Percentiles rank a stretch among this genome's conserved stretches.
These are phyloP conservation scores for Dillenia turbinata DNA, from an alignment of 164 flowering plant genomes.

Conservation along the genomic window DNA sequence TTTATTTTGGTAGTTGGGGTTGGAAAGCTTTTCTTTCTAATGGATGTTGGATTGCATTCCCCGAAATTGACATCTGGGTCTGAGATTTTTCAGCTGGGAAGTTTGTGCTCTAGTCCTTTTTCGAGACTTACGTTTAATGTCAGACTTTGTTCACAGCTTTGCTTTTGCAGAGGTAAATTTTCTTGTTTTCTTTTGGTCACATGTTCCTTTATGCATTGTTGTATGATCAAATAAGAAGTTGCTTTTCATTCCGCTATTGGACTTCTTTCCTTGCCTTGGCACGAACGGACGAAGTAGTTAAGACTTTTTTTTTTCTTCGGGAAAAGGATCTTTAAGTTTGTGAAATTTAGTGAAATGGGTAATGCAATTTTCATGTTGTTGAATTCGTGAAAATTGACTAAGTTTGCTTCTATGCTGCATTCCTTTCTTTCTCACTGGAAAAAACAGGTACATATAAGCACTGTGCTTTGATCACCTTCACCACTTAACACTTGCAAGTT, in stretches of 20 bases:
- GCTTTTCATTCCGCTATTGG: too few species aligned
- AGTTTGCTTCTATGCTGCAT: slow-evolving; percentile 53
- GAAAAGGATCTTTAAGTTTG: background rate
- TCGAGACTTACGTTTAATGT: slow-evolving; percentile 4
- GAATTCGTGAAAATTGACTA: too few species aligned
- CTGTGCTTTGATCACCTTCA: too few species aligned
- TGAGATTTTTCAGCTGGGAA: slow-evolving; percentile 11
- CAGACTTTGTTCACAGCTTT: background rate
- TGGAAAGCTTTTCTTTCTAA: slow-evolving; percentile 5
- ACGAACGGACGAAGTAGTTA: too few species aligned
- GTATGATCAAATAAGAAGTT: background rate
- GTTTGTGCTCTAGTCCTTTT: slow-evolving; percentile 1
- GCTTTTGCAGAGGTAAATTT: slow-evolving; percentile 7
- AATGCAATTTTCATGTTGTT: background rate
- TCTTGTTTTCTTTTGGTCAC: background rate
- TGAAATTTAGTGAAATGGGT: background rate
- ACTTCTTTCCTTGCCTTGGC: too few species aligned
- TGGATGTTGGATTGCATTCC: slow-evolving; percentile 21
- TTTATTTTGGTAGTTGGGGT: slow-evolving; percentile 2
- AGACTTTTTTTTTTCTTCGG: background rate
- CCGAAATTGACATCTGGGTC: slow-evolving; percentile 7
- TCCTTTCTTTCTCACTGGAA: slow-evolving; percentile 71
- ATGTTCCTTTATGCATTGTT: background rate
- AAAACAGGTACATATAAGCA: slow-evolving; percentile 36
- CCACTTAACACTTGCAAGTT: too few species aligned